Evolutionary conservation across 2,329 filamentous ascomycete genomes (phyloP).

Genomic region (Lasiodiplodia gonubiensis): DNA sequence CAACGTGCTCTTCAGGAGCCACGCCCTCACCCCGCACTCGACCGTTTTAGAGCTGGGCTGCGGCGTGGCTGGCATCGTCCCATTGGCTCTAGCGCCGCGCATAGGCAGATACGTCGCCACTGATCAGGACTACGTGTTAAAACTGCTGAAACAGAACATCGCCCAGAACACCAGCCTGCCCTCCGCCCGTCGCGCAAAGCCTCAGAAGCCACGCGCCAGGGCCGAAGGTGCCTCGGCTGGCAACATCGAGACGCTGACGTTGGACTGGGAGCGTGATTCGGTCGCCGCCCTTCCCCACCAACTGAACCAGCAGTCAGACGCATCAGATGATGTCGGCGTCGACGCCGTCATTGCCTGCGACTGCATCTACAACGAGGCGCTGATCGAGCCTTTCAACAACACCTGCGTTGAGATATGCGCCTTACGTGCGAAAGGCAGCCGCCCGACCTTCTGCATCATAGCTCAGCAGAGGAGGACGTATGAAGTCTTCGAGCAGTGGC

Average conservation of each 20-base stretch:
- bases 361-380: constrained; percentile 91
- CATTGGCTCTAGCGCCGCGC: constrained; percentile 67
- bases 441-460: constrained; percentile 75
- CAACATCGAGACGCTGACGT: constrained; percentile 26
- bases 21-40: constrained; percentile 61
- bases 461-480: constrained; percentile 88
- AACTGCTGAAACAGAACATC: constrained; percentile 78
- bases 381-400: constrained; percentile 81
- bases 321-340: constrained; percentile 54
- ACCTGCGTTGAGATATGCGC: constrained; percentile 77
- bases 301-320: constrained; percentile 48
- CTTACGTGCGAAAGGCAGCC: constrained; percentile 52
- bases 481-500: constrained; percentile 84
- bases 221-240: constrained; percentile 12
- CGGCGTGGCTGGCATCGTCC: constrained; percentile 82
- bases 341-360: constrained; percentile 85
- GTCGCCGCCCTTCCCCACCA: constrained; percentile 55
- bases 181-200: constrained; percentile 7
- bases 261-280: constrained; percentile 78
- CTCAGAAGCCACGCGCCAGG: constrained; percentile 17
- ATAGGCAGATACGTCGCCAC: constrained; percentile 76
- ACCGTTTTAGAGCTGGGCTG: constrained; percentile 83
- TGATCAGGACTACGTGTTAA: constrained; percentile 85
- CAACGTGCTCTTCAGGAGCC: constrained; percentile 66
- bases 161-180: constrained; percentile 46